Base-by-base conservation (phyloP, 371 early-diverging fungal species). In the Lichtheimia corymbifera region DNA sequence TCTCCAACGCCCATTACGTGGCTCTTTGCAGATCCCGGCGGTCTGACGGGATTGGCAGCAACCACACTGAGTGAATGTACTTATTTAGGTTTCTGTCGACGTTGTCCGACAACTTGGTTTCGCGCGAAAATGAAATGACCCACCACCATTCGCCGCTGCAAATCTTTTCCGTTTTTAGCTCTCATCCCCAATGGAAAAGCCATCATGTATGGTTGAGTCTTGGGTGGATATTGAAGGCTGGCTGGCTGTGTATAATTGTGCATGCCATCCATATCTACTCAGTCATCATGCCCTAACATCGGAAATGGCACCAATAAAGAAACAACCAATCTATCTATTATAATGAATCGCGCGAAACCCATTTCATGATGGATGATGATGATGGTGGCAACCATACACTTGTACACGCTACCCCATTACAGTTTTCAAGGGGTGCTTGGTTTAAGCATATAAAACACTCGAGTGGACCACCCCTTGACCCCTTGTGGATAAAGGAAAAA, bases 91-190 rank as follows among this genome's bases (percentile, higher is more conserved):
- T 50, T 51, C 51, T 59, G 59, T 59, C 59, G 51, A 18, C 35
- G 35, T 35, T 35, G 35, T 35, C 35, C 35, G 35, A 35, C 35
- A 35, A 35, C 35, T 47, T 22, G 47, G 27, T 59, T 59, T 59
- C 59, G 59, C 59, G 59, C 59, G 59, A 59, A 59, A 59, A 18
- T 58, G 30, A 51, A 59, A 59, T 47, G 28, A 7, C 20, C 12
- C 54, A 43, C 25, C 51, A 30, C 41, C 11, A 59, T 59, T 59
- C 59, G 59, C 59, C 59, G 59, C 59, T 59, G 59, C 40, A 59
- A 59, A 59, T 50, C 58, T 49, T 25, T 24, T 42, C 47, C 47
- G 47, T 47, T 47, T 47, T 47, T 47, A 22, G n/a, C 47, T 22
- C 35, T 9, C 9, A 35, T 35, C 35, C 35, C 35, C 35, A 35